A percentile compares a stretch with the other conserved stretches of the same genome.
Evolutionary conservation across 805 yeast species (phyloP).

Genomic region (Sugiyamaella boreocaroliniensis): DNA sequence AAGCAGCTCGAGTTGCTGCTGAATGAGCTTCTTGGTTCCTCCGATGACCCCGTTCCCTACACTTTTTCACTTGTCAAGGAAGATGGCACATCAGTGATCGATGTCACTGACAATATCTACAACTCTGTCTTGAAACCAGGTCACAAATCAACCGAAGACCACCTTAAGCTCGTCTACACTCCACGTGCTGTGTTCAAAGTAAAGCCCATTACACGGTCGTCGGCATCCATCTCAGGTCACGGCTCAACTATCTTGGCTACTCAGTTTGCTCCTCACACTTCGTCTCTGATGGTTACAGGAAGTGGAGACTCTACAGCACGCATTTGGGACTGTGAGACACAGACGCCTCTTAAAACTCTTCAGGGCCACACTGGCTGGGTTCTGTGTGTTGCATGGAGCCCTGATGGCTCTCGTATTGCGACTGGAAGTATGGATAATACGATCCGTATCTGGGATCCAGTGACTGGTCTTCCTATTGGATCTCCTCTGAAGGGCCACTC

Average conservation of each 20-base stretch:
- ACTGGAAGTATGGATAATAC: conserved; percentile 96
- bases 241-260: conserved; percentile 89
- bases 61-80: conserved; percentile 61
- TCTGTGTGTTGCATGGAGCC: conserved; percentile 82
- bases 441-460: conserved; percentile 78
- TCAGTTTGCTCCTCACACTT: conserved; percentile 86
- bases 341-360: conserved; percentile 77
- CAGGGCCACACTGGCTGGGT: conserved; percentile 93
- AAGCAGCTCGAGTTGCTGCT: conserved; percentile 81
- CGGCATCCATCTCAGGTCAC: conserved; percentile 92
- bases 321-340: conserved; percentile 94
- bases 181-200: conserved; percentile 95
- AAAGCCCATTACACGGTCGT: conserved; percentile 79
- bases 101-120: conserved; percentile 72
- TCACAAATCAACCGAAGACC: conserved; percentile 84
- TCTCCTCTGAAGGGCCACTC: conserved; percentile 70
- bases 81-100: conserved; percentile 45
- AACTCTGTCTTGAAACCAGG: conserved; percentile 80
- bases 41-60: conserved; percentile 85
- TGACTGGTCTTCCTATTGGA: conserved; percentile 67
- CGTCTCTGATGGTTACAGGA: conserved; percentile 84
- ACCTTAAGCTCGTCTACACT: conserved; percentile 80
- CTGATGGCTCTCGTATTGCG: conserved; percentile 84
- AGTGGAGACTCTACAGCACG: conserved; percentile 95
- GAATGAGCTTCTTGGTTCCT: conserved; percentile 59